Conservation (phyloP, 2,329 filamentous ascomycete species). For the Incumbomyces delicatus region DNA sequence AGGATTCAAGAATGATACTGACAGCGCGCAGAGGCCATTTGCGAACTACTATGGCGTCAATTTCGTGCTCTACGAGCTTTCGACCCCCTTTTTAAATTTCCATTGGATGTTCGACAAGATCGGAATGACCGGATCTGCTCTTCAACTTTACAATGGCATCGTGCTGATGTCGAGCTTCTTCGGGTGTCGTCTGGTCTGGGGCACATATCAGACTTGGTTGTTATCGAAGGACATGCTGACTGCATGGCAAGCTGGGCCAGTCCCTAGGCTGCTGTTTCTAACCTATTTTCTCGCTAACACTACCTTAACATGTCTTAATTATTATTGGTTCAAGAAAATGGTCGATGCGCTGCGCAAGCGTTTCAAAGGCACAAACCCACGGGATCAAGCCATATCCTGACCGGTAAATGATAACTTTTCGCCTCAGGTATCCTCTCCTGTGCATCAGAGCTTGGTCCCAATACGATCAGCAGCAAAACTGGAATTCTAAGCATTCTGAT, state of each 20-base stretch:
- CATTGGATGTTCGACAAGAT: conserved; percentile 92
- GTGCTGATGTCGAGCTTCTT: conserved; percentile 65
- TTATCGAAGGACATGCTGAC: conserved; percentile 62
- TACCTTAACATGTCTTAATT: too few relatives aligned
- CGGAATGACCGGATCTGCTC: conserved; percentile 61
- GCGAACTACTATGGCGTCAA: conserved; percentile 71
- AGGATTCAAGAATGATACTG: background rate
- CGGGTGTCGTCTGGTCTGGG: conserved; percentile 66
- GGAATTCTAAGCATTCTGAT: too few relatives aligned
- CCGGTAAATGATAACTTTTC: too few relatives aligned
- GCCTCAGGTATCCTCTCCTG: too few relatives aligned
- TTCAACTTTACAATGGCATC: conserved; percentile 70
- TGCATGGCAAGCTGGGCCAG: conserved; percentile 24
- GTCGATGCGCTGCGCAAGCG: too few relatives aligned
- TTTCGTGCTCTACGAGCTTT: conserved; percentile 83
- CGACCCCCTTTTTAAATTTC: conserved; percentile 74
- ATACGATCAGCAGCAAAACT: too few relatives aligned
- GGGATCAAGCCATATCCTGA: too few relatives aligned
- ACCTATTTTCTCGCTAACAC: too few relatives aligned
- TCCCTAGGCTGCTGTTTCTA: too few relatives aligned
- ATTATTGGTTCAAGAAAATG: too few relatives aligned
- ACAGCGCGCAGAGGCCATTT: conserved; percentile 57
- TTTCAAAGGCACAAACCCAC: too few relatives aligned
- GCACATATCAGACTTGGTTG: conserved; percentile 59
- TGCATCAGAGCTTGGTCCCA: too few relatives aligned